Base-by-base conservation (phyloP, 495 filamentous ascomycete species). In the Margaritispora aquatica region DNA sequence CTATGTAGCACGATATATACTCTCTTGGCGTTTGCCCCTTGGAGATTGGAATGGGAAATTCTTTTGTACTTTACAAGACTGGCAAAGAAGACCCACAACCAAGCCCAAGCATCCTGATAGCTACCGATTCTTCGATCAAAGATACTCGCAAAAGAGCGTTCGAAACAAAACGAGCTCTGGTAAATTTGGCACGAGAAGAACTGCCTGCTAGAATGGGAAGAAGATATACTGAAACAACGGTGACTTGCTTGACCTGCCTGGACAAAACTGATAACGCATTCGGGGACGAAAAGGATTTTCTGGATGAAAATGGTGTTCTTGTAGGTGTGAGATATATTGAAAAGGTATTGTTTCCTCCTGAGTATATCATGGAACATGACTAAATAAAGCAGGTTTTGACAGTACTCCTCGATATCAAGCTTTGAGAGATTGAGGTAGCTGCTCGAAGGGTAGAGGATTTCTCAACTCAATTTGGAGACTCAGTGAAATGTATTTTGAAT, bases 221-320 rank as follows among this genome's bases (percentile, higher is more conserved):
- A 17, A 71, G 58, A 59, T 86, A 85, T 51, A 66, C 73, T 0
- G 60, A 73, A 1, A 62, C 82, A 17, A 79, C 82, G 2, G 57
- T 76, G n/a, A 71, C 63, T 17, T 87, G 84, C 63, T 60, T 87
- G 24, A 80, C 72, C 7, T 86, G 82, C 54, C 62, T 87, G 31
- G 79, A 86, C 58, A 27, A 62, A 1, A 71, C 66, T 5, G 80
- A 80, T 52, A 59, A 56, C 2, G 71, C 72, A 26, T 81, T 84
- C 70, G 75, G 75, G 7, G 65, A 74, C 63, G 61, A 71, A 26
- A 60, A 51, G 0, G 75, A 80, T n/a, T 75, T 78, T 49, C 34
- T 73, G 49, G 81, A 85, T 61, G 69, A 70, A 24, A 75, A 82
- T 58, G 78, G 78, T 11, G 66, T 80, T 11, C 53, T 69, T 8